Conservation (phyloP, 495 filamentous ascomycete species). For the Letharia columbiana region DNA sequence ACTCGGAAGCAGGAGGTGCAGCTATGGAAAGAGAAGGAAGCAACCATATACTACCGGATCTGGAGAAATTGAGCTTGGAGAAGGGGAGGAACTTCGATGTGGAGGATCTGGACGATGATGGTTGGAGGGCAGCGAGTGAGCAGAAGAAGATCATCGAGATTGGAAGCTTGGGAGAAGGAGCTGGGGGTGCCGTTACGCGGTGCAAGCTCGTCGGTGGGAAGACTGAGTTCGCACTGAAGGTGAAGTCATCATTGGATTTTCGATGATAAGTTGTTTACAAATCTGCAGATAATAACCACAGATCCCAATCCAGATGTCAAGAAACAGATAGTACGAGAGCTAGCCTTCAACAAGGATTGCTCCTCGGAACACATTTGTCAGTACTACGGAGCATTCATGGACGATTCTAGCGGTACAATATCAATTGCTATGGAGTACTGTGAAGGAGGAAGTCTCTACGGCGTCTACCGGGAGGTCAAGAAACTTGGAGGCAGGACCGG, state of each 20-base stretch:
- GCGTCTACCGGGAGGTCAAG: slow-evolving; percentile 95
- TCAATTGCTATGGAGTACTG: slow-evolving; percentile 99
- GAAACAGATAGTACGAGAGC: slow-evolving; percentile 91
- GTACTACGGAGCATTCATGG: slow-evolving; percentile 87
- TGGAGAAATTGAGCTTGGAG: slow-evolving; percentile 67
- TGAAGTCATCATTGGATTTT: slow-evolving; percentile 32
- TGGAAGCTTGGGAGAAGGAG: slow-evolving; percentile 87
- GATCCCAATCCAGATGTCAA: slow-evolving; percentile 96
- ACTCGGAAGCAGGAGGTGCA: slow-evolving; percentile 62
- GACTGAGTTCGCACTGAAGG: slow-evolving; percentile 94
- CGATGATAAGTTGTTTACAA: slow-evolving; percentile 11
- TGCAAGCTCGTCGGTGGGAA: slow-evolving; percentile 83
- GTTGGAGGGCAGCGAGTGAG: slow-evolving; percentile 85
- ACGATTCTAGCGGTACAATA: slow-evolving; percentile 86
- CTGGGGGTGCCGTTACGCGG: slow-evolving; percentile 88
- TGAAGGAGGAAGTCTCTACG: slow-evolving; percentile 89
- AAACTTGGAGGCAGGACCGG: slow-evolving; percentile 88
- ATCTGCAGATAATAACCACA: slow-evolving; percentile 80
- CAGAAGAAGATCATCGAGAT: slow-evolving; percentile 81
- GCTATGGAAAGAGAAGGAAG: slow-evolving; percentile 72
- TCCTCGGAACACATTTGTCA: slow-evolving; percentile 88
- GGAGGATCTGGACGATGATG: slow-evolving; percentile 87
- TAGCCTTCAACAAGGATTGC: slow-evolving; percentile 96
- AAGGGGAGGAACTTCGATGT: slow-evolving; percentile 78
- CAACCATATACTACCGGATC: slow-evolving; percentile 55